Evolutionary conservation across 345 rosid species (phyloP), one percentile per base, ranked within the genome.

Genomic region (Bruguiera parviflora): DNA sequence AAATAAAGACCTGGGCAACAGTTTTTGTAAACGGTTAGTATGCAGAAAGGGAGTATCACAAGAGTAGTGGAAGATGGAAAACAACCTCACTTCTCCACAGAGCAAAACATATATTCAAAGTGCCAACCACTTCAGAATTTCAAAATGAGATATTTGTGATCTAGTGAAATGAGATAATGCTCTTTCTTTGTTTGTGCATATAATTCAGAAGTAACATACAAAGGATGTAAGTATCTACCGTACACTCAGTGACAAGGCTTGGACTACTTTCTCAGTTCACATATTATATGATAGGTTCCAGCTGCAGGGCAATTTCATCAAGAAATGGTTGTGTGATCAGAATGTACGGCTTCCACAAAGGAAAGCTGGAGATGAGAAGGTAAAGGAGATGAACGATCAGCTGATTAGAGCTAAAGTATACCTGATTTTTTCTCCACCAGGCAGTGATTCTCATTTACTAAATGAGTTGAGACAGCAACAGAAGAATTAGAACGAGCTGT

Each of bases 341-440:
- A 82, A 67, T 16, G 58, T 74, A 63, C 76, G 4, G 58, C 58
- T 3, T 53, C 58, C 15, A 53, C 13, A 3, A 7, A 8, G 63
- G 28, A 77, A 75, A 73, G 58, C 59, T 20, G 67, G 75, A 31
- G 91, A 94, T 80, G 79, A 64, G 66, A 94, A 86, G 84, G 79
- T 87, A 65, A 87, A 77, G 66, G 84, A 82, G 84, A 83, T 89
- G 78, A 86, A 84, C 84, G 97, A 91, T 86, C 86, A 87, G 76
- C 66, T 94, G 66, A 79, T 94, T 61, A 87, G 91, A 84, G 95
- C 92, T 63, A 86, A 77, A 76, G 89, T 78, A 62, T 94, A 84
- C 86, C 67, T 88, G 81, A 78, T 55, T 81, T 80, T 83, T 62
- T 76, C 86, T 58, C 90, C 86, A 43, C 77, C 90, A 53, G 89